Base-by-base conservation (phyloP, 1,139 yeast genomes). In the Cylindricascospora bacillispora region DNA sequence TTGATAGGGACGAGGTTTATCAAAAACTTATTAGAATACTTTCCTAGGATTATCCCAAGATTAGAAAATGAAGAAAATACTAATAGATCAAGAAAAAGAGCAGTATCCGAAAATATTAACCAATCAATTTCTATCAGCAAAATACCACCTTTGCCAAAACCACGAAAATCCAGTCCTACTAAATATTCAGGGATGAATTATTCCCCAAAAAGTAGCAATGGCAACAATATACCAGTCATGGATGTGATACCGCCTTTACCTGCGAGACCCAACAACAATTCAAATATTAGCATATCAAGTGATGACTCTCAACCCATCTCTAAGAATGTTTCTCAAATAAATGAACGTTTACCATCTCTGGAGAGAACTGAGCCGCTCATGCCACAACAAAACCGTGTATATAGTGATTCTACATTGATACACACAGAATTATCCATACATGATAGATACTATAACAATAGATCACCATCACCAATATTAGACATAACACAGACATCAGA, bases 1-100 rank as follows among this genome's bases (percentile, higher is more conserved):
- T 56, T 63, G n/a, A 59, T 71, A 13, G 67, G 73, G 2, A 62
- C 61, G 27, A 54, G 75, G 31, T 70, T 64, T 35, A 53, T 72
- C 25, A 66, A 60, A 35, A 70, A 70, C 38, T 39, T 70, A 4
- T 41, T 72, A 24, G 65, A 60, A 22, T 51, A 62, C 37, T 73
- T 76, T 71, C 46, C 44, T 13, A 39, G 33, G 3, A 44, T 54
- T 12, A 31, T 38, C 6, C 28, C 31, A 22, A 32, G 30, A 22
- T 32, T 34, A 32, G 37, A 25, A 27, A 27, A 15, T 15, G 24
- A 22, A 25, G 27, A 29, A 30, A 10, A 22, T 7, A 13, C 9
- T 4, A 19, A 25, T 4, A n/a, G n/a, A n/a, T n/a, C n/a, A n/a
- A n/a, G n/a, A n/a, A n/a, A n/a, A n/a, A 18, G 21, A 18, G 21